phyloP scores from a whole-genome alignment of 495 filamentous ascomycete genomes.

The Niebla homalea region DNA sequence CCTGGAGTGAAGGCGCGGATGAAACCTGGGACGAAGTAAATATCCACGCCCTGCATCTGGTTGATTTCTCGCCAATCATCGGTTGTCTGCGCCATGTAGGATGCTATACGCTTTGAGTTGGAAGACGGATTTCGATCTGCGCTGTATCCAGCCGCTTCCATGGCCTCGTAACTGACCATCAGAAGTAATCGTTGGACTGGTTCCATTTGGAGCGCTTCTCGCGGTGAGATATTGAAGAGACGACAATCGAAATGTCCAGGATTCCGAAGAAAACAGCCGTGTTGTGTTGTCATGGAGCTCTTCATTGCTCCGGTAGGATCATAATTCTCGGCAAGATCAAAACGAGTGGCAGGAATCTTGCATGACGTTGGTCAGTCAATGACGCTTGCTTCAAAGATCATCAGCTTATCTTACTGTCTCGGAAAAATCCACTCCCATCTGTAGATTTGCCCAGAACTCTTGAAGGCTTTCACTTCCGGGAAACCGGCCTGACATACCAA shows the following conservation, averaged over 20 bases:
- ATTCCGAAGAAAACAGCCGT: constrained; percentile 25
- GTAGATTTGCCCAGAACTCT: constrained; percentile 26
- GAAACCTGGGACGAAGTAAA: constrained; percentile 26
- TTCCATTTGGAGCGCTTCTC: constrained; percentile 28
- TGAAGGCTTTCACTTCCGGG: constrained; percentile 33
- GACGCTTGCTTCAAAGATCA: too few relatives aligned
- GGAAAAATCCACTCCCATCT: not conserved
- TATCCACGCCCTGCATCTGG: constrained; percentile 26
- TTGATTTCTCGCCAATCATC: constrained; percentile 26
- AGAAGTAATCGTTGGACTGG: constrained; percentile 24
- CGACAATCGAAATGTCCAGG: constrained; percentile 25
- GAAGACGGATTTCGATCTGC: constrained; percentile 18
- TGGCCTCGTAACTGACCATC: constrained; percentile 24
- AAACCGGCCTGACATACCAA: constrained; percentile 35
- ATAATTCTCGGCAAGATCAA: not conserved
- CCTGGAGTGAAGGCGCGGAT: constrained; percentile 25
- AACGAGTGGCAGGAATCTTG: constrained; percentile 1
- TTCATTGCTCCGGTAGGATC: not conserved
- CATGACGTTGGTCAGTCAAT: not conserved
- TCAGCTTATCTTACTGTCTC: not conserved
- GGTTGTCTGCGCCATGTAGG: constrained; percentile 22
- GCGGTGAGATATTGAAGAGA: constrained; percentile 29
- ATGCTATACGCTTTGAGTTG: constrained; percentile 18
- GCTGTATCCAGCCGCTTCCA: constrained; percentile 25
- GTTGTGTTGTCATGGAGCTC: constrained; percentile 1